Percentiles rank a stretch among this genome's conserved stretches.
Evolutionary conservation across 177 flowering plant genomes (phyloP).

Genomic region (Vitis hybrid): DNA sequence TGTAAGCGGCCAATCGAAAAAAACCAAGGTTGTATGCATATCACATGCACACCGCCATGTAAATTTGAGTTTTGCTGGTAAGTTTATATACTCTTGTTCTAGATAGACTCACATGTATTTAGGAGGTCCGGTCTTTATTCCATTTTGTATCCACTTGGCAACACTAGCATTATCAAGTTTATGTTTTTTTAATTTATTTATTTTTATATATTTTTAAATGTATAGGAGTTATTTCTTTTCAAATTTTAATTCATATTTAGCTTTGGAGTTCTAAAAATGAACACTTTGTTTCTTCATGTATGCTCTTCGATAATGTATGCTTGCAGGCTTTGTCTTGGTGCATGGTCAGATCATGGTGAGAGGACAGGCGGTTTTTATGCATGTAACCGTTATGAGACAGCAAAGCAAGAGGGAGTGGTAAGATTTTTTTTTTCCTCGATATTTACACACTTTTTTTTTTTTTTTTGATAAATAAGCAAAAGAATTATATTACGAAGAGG

Average conservation of each 20-base stretch:
- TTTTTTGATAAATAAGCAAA: not conserved
- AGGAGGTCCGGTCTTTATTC: too few species aligned
- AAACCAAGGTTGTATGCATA: conserved; percentile 67
- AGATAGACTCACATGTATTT: too few species aligned
- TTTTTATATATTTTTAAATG: not conserved
- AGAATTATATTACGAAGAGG: too few species aligned
- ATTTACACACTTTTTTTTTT: not conserved
- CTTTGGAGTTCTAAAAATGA: too few species aligned
- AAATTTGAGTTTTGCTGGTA: conserved; percentile 85
- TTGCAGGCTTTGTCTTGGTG: conserved; percentile 63
- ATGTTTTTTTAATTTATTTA: not conserved
- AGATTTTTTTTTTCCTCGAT: not conserved
- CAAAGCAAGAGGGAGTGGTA: conserved; percentile 59
- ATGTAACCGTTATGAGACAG: conserved; percentile 57
- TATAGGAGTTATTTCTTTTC: conserved; percentile 9
- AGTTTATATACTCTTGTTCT: not conserved
- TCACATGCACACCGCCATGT: conserved; percentile 62
- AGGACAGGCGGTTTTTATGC: conserved; percentile 66
- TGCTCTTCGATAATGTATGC: not conserved
- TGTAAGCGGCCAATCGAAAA: conserved; percentile 66
- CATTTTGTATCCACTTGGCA: too few species aligned
- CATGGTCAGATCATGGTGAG: conserved; percentile 67
- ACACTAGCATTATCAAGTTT: too few species aligned
- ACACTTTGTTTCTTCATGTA: not conserved
- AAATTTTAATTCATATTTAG: not conserved